Base-by-base conservation (phyloP, 2,329 filamentous ascomycete genomes). In the Trichoderma hamatum region DNA sequence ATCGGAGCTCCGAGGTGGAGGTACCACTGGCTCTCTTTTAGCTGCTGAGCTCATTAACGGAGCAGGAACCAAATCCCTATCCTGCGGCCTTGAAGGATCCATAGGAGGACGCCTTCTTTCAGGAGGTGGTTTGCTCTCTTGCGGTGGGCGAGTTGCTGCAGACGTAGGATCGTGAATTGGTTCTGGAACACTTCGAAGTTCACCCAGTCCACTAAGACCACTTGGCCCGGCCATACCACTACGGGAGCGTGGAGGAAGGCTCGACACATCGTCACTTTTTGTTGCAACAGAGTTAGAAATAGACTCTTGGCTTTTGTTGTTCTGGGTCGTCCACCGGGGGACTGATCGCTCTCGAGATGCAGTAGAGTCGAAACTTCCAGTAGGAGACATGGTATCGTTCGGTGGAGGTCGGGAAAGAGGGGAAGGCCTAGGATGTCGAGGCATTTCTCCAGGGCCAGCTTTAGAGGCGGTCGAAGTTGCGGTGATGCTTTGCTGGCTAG, bases 71-170 rank as follows among this genome's bases (percentile, higher is more conserved):
- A 89, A 77, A 64, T 86, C 84, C 59, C 82, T 83, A 72, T 89
- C 83, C 61, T 83, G 81, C 9, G 86, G 85, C 36, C 86, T 81
- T 7, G 85, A 78, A 9, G 86, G 84, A 70, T 90, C 86, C 88
- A 92, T 90, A 0, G 89, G 88, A 2, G 90, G 90, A 60, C 90
- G 82, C 76, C 85, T 89, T 71, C 90, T 83, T 73, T 91, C 89
- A 0, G 90, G 90, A 1, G 87, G 84, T 39, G 82, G 82, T 26
- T 85, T 80, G 43, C 84, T 84, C 9, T 76, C 71, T 36, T 76
- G 76, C n/a, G 75, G 75, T 46, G 73, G 73, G 21, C 70, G 71
- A 30, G 72, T 67, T 5, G 55, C n/a, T 21, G 67, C 59, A n/a
- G 66, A 52, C 21, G 63, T 39, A 26, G 34, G 24, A 16, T 74